Percentiles rank a stretch among this genome's conserved stretches.
These are phyloP conservation scores for Theileria sp. DNA, from an alignment of 169 alveolate genomes.

Conservation along the genomic window DNA sequence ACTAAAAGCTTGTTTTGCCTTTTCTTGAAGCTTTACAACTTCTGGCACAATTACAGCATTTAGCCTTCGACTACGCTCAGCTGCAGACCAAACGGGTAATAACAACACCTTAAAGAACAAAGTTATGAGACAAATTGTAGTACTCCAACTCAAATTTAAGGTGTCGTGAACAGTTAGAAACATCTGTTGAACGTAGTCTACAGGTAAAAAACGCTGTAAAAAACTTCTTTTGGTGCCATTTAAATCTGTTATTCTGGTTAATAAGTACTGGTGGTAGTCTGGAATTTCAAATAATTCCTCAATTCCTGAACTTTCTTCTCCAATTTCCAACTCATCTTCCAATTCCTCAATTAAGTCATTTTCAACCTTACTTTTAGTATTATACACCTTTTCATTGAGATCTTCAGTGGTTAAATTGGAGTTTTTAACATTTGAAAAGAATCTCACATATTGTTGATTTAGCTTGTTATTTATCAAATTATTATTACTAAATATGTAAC, in stretches of 20 bases:
- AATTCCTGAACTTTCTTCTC: background rate
- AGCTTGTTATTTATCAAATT: too few species aligned
- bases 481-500: background rate
- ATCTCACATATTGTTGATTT: background rate
- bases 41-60: conserved; percentile 68
- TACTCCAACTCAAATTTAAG: conserved; percentile 46
- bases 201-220: conserved; percentile 49
- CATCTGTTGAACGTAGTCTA: conserved; percentile 44
- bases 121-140: conserved; percentile 48
- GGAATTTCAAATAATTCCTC: conserved; percentile 20
- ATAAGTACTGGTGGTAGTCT: conserved; percentile 26
- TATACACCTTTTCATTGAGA: background rate
- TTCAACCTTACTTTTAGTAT: background rate
- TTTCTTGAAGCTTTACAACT: conserved; percentile 66
- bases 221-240: conserved; percentile 51
- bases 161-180: conserved; percentile 34
- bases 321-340: background rate
- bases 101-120: conserved; percentile 56
- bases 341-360: conserved; percentile 1
- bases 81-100: conserved; percentile 69
- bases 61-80: conserved; percentile 71
- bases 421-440: background rate
- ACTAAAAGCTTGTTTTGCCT: conserved; percentile 28
- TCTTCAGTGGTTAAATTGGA: background rate
- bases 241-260: conserved; percentile 13